Evolutionary conservation across 768 basidiomycete species (phyloP).

Genomic region (Pulveroboletus sp.): DNA sequence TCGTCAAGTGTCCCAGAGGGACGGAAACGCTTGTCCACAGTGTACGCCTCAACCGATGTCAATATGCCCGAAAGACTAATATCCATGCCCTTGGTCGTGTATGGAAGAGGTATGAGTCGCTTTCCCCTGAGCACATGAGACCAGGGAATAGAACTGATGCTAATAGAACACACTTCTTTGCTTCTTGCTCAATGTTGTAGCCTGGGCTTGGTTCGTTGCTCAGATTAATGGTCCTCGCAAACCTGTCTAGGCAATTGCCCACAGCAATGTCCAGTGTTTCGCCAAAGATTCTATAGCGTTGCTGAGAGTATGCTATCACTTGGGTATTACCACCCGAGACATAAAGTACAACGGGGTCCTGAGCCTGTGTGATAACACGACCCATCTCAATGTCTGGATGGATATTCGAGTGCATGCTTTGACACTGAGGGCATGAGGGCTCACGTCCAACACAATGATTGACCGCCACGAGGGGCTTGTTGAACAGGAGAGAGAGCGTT

Average conservation of each 20-base stretch:
- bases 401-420: not conserved
- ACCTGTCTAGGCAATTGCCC: slow-evolving; percentile 96
- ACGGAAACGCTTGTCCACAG: slow-evolving; percentile 80
- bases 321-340: slow-evolving; percentile 99
- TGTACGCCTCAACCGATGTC: slow-evolving; percentile 83
- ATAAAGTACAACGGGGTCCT: slow-evolving; percentile 94
- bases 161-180: slow-evolving; percentile 63
- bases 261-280: slow-evolving; percentile 99
- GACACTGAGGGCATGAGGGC: not conserved
- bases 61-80: slow-evolving; percentile 92
- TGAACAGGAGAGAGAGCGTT: slow-evolving; percentile 79
- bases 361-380: slow-evolving; percentile 87
- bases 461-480: slow-evolving; percentile 93
- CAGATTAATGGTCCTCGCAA: slow-evolving; percentile 89
- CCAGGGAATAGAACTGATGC: not conserved
- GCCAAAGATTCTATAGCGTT: slow-evolving; percentile 97
- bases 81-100: slow-evolving; percentile 99
- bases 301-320: slow-evolving; percentile 96
- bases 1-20: slow-evolving; percentile 36
- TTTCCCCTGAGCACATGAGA: slow-evolving; percentile 56
- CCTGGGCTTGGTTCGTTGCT: slow-evolving; percentile 96
- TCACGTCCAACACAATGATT: slow-evolving; percentile 99
- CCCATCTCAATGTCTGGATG: slow-evolving; percentile 96
- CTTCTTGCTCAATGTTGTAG: slow-evolving; percentile 95
- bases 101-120: slow-evolving; percentile 78